Conservation (phyloP, 805 yeast species). For the Myxozyma nipponensis region DNA sequence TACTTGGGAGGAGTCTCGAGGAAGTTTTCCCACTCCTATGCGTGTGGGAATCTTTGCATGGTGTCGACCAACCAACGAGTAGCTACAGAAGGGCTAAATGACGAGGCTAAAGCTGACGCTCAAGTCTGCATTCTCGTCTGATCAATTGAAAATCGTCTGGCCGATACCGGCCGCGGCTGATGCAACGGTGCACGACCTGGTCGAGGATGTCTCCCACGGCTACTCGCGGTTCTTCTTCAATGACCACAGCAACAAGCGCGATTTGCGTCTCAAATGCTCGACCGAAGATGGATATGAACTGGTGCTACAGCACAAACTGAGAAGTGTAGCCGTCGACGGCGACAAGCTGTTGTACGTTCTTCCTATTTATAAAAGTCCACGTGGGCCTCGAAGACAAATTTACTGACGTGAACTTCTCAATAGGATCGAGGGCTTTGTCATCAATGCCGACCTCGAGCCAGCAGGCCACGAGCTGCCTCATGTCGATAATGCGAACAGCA, state of each 20-base stretch:
- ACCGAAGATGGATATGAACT: slow-evolving; percentile 10
- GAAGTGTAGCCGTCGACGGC: not conserved
- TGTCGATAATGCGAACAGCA: too few species aligned
- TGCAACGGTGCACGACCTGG: slow-evolving; percentile 5
- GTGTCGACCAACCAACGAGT: too few species aligned
- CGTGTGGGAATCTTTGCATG: too few species aligned
- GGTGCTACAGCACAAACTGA: slow-evolving; percentile 7
- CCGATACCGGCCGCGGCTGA: not conserved
- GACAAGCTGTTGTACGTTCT: not conserved
- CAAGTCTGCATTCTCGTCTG: not conserved
- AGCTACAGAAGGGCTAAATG: too few species aligned
- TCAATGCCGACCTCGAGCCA: too few species aligned
- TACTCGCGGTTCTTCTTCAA: slow-evolving; percentile 9
- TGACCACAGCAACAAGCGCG: not conserved
- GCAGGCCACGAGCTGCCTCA: too few species aligned
- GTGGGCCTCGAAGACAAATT: not conserved
- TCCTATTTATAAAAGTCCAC: not conserved
- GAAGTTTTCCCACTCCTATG: too few species aligned
- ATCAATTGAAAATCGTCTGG: slow-evolving; percentile 7
- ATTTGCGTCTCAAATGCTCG: slow-evolving; percentile 3
- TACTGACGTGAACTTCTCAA: too few species aligned
- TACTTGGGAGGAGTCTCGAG: too few species aligned
- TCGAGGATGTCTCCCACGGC: slow-evolving; percentile 8
- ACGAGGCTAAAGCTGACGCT: slow-evolving; percentile 2
- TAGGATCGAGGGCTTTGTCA: too few species aligned